Evolutionary conservation across 371 early-diverging fungal genomes (phyloP), one percentile per base, ranked within the genome.

Genomic region (Mucor saturninus): DNA sequence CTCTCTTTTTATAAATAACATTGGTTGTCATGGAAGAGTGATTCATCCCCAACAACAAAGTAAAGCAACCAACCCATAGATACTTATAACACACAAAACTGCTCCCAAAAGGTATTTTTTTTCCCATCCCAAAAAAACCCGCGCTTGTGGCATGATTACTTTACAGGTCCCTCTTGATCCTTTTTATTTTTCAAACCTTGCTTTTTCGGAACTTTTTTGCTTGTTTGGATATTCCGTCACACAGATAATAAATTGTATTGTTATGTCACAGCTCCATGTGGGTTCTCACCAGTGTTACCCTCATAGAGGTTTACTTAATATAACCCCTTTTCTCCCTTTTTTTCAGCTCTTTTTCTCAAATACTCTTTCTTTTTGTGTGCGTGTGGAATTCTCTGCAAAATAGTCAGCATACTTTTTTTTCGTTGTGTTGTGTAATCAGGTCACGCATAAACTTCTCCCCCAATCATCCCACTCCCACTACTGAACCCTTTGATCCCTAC

Each of bases 91-190:
- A 21, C 21, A 21, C 21, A 21, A 21, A 43, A 30, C 31, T 60
- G 43, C 15, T 42, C 52, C 61, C 61, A 52, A 35, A 21, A 21
- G 21, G 35, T 4, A 35, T 35, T 35, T 35, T 35, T 35, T 35
- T 35, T 35, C 35, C 35, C 35, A 35, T 35, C 8, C 35, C 8
- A 6, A 6, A 6, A 35, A 4, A 35, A 35, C 35, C 35, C 35
- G 35, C 35, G 4, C 35, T 35, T 35, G 35, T 35, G 35, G 35
- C 38, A 40, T 48, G 49, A 11, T 48, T 48, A 48, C 26, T 35
- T 48, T 48, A 43, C 29, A 43, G 43, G 45, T 56, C 56, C 56
- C 56, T 56, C 56, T 56, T 42, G 56, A 40, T 43, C 56, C 56
- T 56, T 43, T 56, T 56, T 56, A n/a, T 29, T 26, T 6, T 56